Evolutionary conservation across 2,329 filamentous ascomycete species (phyloP), one percentile per base, ranked within the genome.

Genomic region (Alternaria conjuncta): DNA sequence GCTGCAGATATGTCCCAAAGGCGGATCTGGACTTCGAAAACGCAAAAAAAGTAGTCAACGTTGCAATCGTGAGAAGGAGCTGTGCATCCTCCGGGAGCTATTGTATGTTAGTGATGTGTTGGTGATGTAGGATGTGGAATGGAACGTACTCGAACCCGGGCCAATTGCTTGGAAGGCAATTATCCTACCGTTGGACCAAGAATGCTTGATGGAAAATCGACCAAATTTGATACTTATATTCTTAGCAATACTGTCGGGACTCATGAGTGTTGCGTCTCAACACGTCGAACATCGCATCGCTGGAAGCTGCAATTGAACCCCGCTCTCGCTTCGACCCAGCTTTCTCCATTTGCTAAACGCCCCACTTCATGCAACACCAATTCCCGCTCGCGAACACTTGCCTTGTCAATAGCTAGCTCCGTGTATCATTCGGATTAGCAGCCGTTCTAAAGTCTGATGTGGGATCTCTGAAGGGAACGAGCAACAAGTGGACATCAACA

Each of bases 91-190:
- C 65, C 65, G 66, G 66, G 65, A 67, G 62, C 45, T 47, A 2
- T 11, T 26, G 8, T 5, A 6, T 47, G 23, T 47, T 47, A 47
- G 45, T 47, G 11, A 10, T 6, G 4, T 47, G 45, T 47, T 25
- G 45, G 1, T 47, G 45, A n/a, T 10, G 21, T 3, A 6, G 45
- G 45, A 47, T 25, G 6, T 47, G 45, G 21, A 47, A 25, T 26
- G 5, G 45, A 47, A 47, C 45, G 45, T 47, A 30, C 46, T 69
- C 64, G 66, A 69, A 69, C 66, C 64, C 66, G 66, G 55, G 61
- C 66, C 66, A 69, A 69, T 67, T 69, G 67, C 67, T 69, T 69
- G 67, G 67, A 69, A 69, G 67, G 67, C 67, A 69, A 67, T 69
- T 69, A 69, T 69, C 64, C 64, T 69, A 69, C 67, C 64, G 64